These are phyloP conservation scores for Zygosaccharomyces lentus DNA, from an alignment of 805 yeast genomes.

Conservation along the genomic window DNA sequence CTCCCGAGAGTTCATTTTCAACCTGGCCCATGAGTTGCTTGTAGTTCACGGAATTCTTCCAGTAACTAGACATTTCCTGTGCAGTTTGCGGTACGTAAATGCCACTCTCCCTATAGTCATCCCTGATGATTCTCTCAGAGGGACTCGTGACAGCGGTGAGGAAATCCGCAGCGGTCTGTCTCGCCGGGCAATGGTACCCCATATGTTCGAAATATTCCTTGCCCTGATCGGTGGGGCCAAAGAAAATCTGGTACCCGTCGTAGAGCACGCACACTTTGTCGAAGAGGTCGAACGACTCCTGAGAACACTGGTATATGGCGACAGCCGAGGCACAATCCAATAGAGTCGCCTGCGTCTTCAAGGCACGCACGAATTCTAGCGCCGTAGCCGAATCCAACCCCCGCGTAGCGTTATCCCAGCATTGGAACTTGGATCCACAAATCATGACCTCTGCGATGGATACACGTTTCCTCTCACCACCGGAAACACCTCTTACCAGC, in stretches of 20 bases:
- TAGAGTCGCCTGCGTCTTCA: conserved; percentile 57
- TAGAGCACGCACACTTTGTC: conserved; percentile 60
- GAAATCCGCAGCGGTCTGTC: conserved; percentile 70
- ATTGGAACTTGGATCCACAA: conserved; percentile 57
- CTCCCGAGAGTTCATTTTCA: conserved; percentile 37
- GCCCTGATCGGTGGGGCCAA: conserved; percentile 55
- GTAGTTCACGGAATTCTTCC: conserved; percentile 51
- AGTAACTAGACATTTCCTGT: conserved; percentile 54
- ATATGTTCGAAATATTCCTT: conserved; percentile 54
- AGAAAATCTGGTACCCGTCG: conserved; percentile 59
- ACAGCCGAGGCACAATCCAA: conserved; percentile 54
- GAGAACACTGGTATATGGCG: conserved; percentile 68
- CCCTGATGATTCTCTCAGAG: conserved; percentile 44
- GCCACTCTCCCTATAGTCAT: conserved; percentile 41
- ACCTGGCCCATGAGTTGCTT: conserved; percentile 42
- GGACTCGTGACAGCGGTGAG: conserved; percentile 69
- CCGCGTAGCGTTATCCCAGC: conserved; percentile 82
- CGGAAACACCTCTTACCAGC: conserved; percentile 68
- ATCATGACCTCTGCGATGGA: conserved; percentile 75
- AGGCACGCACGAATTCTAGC: conserved; percentile 62
- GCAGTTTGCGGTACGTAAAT: conserved; percentile 56
- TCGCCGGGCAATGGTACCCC: conserved; percentile 61
- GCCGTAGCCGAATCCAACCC: conserved; percentile 86
- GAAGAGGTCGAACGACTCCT: conserved; percentile 58
- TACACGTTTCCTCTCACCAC: conserved; percentile 84